Evolutionary conservation across 2,329 filamentous ascomycete species (phyloP).

Genomic region (Colletotrichum shisoi): DNA sequence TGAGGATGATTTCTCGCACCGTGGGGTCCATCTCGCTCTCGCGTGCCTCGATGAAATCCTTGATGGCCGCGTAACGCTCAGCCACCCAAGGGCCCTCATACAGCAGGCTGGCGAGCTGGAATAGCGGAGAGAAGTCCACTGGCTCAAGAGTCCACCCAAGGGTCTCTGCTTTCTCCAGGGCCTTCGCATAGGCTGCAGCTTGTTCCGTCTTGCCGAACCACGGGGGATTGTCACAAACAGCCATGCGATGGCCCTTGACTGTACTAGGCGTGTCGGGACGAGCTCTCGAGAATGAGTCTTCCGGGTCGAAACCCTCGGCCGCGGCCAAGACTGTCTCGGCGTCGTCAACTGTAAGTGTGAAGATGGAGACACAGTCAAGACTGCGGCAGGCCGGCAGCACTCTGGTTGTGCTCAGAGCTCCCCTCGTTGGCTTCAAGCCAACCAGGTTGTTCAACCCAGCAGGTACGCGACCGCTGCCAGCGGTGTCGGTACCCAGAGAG

Average conservation of each 20-base stretch:
- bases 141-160: constrained; percentile 54
- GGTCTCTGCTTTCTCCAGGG: constrained; percentile 49
- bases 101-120: constrained; percentile 61
- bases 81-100: constrained; percentile 67
- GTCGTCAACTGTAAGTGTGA: constrained; percentile 59
- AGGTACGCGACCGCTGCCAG: constrained; percentile 63
- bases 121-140: constrained; percentile 59
- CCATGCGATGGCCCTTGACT: constrained; percentile 39
- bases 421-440: constrained; percentile 61
- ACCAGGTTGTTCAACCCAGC: constrained; percentile 63
- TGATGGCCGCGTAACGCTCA: constrained; percentile 63
- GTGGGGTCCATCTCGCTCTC: constrained; percentile 48
- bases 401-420: constrained; percentile 58
- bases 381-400: constrained; percentile 64
- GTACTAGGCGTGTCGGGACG: constrained; percentile 41
- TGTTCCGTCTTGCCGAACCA: constrained; percentile 50
- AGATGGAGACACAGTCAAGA: constrained; percentile 65
- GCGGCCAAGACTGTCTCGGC: constrained; percentile 59
- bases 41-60: constrained; percentile 53
- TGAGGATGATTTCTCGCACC: constrained; percentile 50
- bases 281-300: constrained; percentile 62
- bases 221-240: constrained; percentile 53
- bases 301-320: constrained; percentile 57
- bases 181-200: constrained; percentile 54
- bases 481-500: constrained; percentile 65